Conservation (phyloP, 257 asterid species). For the Solanum chilense region DNA sequence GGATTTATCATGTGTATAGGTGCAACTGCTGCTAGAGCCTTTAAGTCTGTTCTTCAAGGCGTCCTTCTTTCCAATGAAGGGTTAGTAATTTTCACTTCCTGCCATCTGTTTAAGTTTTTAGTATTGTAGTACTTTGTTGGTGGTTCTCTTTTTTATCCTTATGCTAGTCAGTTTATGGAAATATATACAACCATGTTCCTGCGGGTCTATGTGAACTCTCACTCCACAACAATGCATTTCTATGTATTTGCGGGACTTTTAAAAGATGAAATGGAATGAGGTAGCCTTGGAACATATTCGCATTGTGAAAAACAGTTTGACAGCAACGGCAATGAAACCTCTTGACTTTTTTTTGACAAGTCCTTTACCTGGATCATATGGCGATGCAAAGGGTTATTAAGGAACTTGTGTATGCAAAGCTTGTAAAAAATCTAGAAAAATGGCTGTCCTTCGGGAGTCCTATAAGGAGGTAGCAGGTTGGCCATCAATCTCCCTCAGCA, state of each 20-base stretch:
- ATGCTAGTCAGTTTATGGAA: background rate
- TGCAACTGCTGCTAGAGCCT: slow-evolving; percentile 31
- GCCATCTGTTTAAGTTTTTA: background rate
- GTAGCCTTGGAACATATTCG: background rate
- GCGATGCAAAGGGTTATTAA: background rate
- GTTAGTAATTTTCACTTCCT: slow-evolving; percentile 1
- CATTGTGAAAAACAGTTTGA: background rate
- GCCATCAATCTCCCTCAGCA: background rate
- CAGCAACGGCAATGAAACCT: background rate
- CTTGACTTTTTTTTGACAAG: background rate
- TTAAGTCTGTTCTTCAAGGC: slow-evolving; percentile 28
- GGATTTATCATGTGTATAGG: slow-evolving; percentile 29
- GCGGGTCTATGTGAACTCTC: background rate
- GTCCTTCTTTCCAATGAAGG: slow-evolving; percentile 29
- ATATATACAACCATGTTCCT: background rate
- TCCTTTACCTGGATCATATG: background rate
- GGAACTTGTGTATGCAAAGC: background rate
- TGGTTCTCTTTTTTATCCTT: background rate
- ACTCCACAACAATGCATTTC: background rate
- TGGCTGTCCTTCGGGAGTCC: background rate
- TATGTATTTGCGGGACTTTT: background rate
- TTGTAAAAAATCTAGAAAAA: background rate
- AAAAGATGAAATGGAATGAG: background rate
- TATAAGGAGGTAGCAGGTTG: background rate
- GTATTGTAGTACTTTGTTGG: background rate